These are phyloP conservation scores for Tuber aestivum DNA, from an alignment of 495 filamentous ascomycete genomes.

Conservation along the genomic window DNA sequence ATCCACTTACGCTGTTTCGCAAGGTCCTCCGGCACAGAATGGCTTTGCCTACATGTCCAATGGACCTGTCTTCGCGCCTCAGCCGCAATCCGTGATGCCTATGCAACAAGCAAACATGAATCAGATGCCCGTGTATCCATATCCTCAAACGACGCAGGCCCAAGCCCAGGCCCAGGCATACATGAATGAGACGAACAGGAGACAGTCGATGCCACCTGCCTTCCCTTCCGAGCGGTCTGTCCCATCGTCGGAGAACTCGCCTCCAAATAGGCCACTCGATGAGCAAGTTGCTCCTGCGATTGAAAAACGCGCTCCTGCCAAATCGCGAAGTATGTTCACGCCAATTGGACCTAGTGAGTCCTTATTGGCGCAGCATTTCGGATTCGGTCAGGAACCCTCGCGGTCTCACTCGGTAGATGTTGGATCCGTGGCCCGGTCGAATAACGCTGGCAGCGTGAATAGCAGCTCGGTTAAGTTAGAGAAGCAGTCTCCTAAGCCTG, in stretches of 20 bases:
- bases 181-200: constrained; percentile 34
- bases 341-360: constrained; percentile 91
- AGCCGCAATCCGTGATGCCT: constrained; percentile 50
- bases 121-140: constrained; percentile 40
- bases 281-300: constrained; percentile 44
- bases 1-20: constrained; percentile 53
- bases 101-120: constrained; percentile 50
- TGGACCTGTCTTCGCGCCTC: constrained; percentile 75
- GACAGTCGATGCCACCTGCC: constrained; percentile 41
- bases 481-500: constrained; percentile 27
- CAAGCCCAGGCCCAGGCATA: constrained; percentile 42
- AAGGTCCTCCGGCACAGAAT: constrained; percentile 60
- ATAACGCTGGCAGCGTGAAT: constrained; percentile 18
- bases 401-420: constrained; percentile 63
- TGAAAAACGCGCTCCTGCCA: constrained; percentile 70
- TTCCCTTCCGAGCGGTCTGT: constrained; percentile 30
- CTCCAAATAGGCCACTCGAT: constrained; percentile 30
- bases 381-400: constrained; percentile 45
- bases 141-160: constrained; percentile 40
- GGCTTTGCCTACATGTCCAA: constrained; percentile 80
- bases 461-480: constrained; percentile 22
- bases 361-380: constrained; percentile 79
- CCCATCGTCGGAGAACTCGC: constrained; percentile 27
- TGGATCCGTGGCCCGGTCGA: constrained; percentile 49
- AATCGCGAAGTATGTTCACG: constrained; percentile 91